Evolutionary conservation across 179 eudicot genomes (phyloP).

Genomic region (Silene noctiflora): DNA sequence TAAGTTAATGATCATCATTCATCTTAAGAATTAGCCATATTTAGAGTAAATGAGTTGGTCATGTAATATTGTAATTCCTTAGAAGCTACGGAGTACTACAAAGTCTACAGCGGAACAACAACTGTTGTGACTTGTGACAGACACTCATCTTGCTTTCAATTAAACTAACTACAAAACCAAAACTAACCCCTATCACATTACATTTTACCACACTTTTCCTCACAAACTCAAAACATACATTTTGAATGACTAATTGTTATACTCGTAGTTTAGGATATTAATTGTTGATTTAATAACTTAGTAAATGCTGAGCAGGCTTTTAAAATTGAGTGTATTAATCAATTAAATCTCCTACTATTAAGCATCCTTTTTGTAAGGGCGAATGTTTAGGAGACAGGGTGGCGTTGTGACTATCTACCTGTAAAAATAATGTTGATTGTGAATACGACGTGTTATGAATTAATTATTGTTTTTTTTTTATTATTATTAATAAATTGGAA

Average conservation of each 20-base stretch:
- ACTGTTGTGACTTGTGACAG: not conserved
- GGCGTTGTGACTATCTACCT: not conserved
- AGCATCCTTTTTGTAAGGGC: not conserved
- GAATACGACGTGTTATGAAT: not conserved
- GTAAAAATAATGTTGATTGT: not conserved
- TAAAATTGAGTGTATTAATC: too few species aligned
- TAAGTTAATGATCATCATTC: too few species aligned
- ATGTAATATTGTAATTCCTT: not conserved
- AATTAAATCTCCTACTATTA: too few species aligned
- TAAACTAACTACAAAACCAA: too few species aligned
- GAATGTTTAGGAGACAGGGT: not conserved
- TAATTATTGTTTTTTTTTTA: not conserved
- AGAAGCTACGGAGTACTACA: not conserved
- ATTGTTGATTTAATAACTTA: too few species aligned
- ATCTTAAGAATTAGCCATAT: not conserved
- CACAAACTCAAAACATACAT: too few species aligned
- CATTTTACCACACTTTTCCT: too few species aligned
- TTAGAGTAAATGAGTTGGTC: not conserved
- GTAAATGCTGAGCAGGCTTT: too few species aligned
- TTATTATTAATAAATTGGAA: not conserved
- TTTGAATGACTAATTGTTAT: too few species aligned
- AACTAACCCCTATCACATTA: too few species aligned
- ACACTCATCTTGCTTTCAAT: too few species aligned
- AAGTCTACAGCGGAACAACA: not conserved
- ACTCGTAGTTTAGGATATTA: too few species aligned